Evolutionary conservation across 1,284 basidiomycete species (phyloP), one percentile per base, ranked within the genome.

Genomic region (Puccinia polysora): DNA sequence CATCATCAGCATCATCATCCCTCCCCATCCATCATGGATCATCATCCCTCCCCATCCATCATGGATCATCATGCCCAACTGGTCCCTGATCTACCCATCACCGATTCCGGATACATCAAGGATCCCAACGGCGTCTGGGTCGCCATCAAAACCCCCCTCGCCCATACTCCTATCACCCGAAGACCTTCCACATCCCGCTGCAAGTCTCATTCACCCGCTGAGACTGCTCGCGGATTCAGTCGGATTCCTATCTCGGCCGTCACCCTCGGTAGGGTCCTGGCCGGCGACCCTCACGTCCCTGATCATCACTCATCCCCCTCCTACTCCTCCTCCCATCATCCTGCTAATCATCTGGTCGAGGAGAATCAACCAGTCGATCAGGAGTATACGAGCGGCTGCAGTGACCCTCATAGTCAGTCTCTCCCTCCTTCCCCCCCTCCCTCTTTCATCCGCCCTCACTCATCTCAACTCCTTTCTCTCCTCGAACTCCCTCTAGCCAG

Each of bases 191-290:
- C 25, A 15, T 18, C 45, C 38, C 23, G 25, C 15, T n/a, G 30
- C 25, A 72, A 52, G 5, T 38, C 38, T 56, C 36, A 23, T n/a
- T 50, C 43, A 10, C 30, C 47, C 25, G 7, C 45, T 20, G 60
- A 72, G 6, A 12, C 60, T n/a, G n/a, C 23, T 36, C 59, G 69
- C 32, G 59, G 60, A 6, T 12, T 72, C 7, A 55, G 49, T 34
- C 20, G 60, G 20, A 72, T 72, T 23, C 69, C 69, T 52, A 72
- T 72, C 50, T 63, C 59, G 30, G 69, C 69, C n/a, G 69, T 72
- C 25, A 50, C 59, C 6, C 34, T 72, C 15, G 69, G 69, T 36
- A 43, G 69, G 52, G 59, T 64, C 7, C 50, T 72, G 8, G 69
- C 52, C 14, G 60, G 69, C 34, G 69, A 72, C 28, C 38, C 59